These are phyloP conservation scores for Plasmodium blacklocki DNA, from an alignment of 169 alveolate genomes.

Conservation along the genomic window DNA sequence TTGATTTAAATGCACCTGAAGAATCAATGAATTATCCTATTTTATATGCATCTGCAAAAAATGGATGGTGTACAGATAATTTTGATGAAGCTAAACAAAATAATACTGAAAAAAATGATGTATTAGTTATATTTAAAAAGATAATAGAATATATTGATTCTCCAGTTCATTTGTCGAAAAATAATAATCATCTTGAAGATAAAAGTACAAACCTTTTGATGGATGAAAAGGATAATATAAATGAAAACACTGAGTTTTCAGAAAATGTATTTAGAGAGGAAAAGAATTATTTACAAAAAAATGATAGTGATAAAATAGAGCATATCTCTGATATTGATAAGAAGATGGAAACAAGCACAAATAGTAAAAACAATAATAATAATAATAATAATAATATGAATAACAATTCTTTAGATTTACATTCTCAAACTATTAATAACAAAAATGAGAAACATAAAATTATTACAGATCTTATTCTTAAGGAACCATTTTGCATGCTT, in stretches of 20 bases:
- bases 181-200: not conserved
- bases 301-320: not conserved
- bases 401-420: too few relatives aligned
- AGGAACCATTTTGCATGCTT: slow-evolving; percentile 81
- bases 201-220: not conserved
- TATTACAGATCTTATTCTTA: slow-evolving; percentile 7
- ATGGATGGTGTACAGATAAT: slow-evolving; percentile 85
- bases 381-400: not conserved
- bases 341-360: not conserved
- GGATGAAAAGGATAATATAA: not conserved
- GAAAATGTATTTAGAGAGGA: too few relatives aligned
- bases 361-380: not conserved
- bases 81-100: slow-evolving; percentile 72
- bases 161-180: slow-evolving; percentile 11
- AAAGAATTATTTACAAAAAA: not conserved
- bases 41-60: slow-evolving; percentile 94
- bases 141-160: slow-evolving; percentile 74
- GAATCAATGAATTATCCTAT: slow-evolving; percentile 94
- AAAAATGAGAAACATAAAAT: not conserved
- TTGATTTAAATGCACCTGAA: slow-evolving; percentile 91
- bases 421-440: too few relatives aligned
- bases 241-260: not conserved
- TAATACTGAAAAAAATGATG: slow-evolving; percentile 53
- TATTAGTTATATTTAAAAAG: slow-evolving; percentile 64
- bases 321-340: not conserved